phyloP scores from a whole-genome alignment of 192 early-diverging fungal genomes.

The Backusella circina region DNA sequence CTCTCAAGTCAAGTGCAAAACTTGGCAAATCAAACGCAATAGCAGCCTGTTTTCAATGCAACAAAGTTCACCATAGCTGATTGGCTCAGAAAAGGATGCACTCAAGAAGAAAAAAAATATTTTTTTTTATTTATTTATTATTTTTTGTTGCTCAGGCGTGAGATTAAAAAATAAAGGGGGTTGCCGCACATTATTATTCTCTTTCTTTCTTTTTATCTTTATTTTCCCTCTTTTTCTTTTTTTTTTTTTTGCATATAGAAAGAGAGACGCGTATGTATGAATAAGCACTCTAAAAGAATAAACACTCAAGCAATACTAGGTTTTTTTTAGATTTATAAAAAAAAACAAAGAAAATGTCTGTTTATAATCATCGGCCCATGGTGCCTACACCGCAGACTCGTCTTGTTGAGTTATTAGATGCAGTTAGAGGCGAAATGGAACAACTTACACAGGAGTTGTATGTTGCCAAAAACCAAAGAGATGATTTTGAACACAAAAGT shows the following conservation, averaged over 20 bases:
- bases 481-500: slow-evolving; percentile 90
- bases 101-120: not conserved
- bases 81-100: not conserved
- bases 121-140: not conserved
- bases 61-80: not conserved
- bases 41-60: not conserved
- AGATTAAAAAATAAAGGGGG: not conserved
- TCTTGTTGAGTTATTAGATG: slow-evolving; percentile 79
- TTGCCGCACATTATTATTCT: not conserved
- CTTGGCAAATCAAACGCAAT: not conserved
- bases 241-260: not conserved
- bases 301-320: not conserved
- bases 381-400: slow-evolving; percentile 63
- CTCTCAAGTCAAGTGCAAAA: not conserved
- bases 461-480: slow-evolving; percentile 69
- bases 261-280: not conserved
- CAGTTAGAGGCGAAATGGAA: slow-evolving; percentile 77
- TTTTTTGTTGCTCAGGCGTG: not conserved
- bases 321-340: not conserved
- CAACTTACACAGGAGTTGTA: slow-evolving; percentile 69
- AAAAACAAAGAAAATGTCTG: slow-evolving; percentile 29
- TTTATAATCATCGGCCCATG: slow-evolving; percentile 80
- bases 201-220: not conserved
- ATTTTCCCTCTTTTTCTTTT: not conserved
- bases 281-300: not conserved